Conservation (phyloP, 352 stramenopile genomes). For the Peronospora belbahrii region DNA sequence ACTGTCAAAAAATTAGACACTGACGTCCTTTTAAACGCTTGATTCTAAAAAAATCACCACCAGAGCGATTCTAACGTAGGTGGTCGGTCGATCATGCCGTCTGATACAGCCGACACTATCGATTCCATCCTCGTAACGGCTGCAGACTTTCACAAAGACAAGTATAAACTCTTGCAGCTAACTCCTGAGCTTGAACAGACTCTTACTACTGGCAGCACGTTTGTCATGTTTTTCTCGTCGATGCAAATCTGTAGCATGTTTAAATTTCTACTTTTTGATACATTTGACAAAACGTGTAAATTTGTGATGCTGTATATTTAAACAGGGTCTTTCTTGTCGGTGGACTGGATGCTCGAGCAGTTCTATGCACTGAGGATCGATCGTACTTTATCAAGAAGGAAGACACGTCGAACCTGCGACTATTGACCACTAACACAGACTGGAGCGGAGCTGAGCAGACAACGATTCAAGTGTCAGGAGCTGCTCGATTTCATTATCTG, state of each 20-base stretch:
- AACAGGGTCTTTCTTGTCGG: constrained; percentile 67
- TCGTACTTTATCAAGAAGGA: constrained; percentile 75
- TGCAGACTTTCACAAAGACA: constrained; percentile 44
- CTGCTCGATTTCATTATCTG: constrained; percentile 57
- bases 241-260: not conserved
- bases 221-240: not conserved
- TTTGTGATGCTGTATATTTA: not conserved
- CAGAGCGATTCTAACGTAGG: too few species aligned
- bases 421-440: constrained; percentile 52
- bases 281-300: not conserved
- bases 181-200: constrained; percentile 55
- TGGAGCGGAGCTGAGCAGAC: constrained; percentile 34
- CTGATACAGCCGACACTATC: not conserved
- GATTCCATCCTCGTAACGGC: constrained; percentile 43
- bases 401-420: constrained; percentile 71
- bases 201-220: constrained; percentile 42
- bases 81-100: too few species aligned
- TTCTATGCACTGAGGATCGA: constrained; percentile 60
- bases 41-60: too few species aligned
- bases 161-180: constrained; percentile 55
- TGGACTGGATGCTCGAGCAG: constrained; percentile 38
- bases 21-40: too few species aligned
- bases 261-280: too few species aligned
- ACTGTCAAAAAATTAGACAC: too few species aligned
- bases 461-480: constrained; percentile 46